Percentiles rank a stretch among this genome's conserved stretches.
Evolutionary conservation across 768 basidiomycete species (phyloP).

Genomic region (Jaapia argillacea): DNA sequence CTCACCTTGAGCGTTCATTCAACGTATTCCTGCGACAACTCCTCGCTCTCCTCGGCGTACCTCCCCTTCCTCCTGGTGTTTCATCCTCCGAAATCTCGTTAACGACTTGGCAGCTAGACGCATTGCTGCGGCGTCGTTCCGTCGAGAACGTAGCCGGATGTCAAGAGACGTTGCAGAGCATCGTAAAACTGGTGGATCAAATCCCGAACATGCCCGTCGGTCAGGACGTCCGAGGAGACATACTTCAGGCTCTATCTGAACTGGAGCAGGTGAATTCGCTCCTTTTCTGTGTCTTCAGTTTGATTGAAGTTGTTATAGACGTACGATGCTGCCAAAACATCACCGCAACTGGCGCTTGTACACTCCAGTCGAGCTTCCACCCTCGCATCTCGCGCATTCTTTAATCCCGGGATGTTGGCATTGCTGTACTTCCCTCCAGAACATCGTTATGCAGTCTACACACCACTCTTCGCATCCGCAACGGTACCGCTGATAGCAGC

Average conservation of each 20-base stretch:
- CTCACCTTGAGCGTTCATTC: slow-evolving; percentile 44
- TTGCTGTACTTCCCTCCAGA: slow-evolving; percentile 96
- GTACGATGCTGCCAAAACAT: slow-evolving; percentile 25
- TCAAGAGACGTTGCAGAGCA: slow-evolving; percentile 71
- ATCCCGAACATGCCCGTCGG: slow-evolving; percentile 92
- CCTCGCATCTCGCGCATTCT: slow-evolving; percentile 81
- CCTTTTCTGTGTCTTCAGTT: not conserved
- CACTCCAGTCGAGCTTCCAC: slow-evolving; percentile 55
- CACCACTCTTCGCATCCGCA: slow-evolving; percentile 88
- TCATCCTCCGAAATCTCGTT: slow-evolving; percentile 19
- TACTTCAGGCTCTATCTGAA: slow-evolving; percentile 57
- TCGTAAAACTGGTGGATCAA: slow-evolving; percentile 73
- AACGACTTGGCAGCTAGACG: slow-evolving; percentile 75
- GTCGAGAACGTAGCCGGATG: slow-evolving; percentile 58
- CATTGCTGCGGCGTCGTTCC: slow-evolving; percentile 60
- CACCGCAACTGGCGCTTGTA: slow-evolving; percentile 36
- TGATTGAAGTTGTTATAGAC: slow-evolving; percentile 20
- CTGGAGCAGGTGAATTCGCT: slow-evolving; percentile 54
- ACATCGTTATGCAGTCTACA: slow-evolving; percentile 95
- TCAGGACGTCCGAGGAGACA: slow-evolving; percentile 61
- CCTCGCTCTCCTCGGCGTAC: slow-evolving; percentile 71
- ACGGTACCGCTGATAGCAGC: slow-evolving; percentile 76
- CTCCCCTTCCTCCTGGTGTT: slow-evolving; percentile 45
- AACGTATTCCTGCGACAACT: slow-evolving; percentile 63
- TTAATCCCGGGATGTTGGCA: slow-evolving; percentile 94